Base-by-base conservation (phyloP, 345 rosid genomes). In the Corymbia maculata region DNA sequence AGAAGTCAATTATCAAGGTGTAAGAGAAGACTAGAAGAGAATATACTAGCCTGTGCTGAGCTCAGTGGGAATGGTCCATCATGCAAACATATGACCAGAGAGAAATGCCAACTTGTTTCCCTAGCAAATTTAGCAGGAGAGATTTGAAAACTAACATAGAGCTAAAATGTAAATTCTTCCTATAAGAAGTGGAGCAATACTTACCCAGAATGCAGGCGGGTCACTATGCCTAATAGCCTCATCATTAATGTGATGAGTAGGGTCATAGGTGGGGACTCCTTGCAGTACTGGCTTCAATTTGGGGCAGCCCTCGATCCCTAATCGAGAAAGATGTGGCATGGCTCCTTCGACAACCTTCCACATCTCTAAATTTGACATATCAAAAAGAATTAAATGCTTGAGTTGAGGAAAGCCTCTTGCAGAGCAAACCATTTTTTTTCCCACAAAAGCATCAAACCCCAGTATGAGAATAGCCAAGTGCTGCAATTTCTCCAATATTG, bases 1-100 rank as follows among this genome's bases (percentile, higher is more conserved):
- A 84, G 59, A 85, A 87, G 32, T 59, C 64, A 75, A 86, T 7
- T 30, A 82, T 22, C 61, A 55, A 21, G 32, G 75, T 44, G 12
- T 44, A 85, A 86, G 36, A 59, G 24, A 68, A 53, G 42, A 79
- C 17, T 12, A 49, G 42, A 44, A 86, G 57, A 47, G 89, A 7
- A 51, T 85, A 51, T 85, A 82, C 90, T 96, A 94, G 96, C 99
- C 94, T 87, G 97, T 97, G 92, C 94, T 97, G 85, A 96, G 92
- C 89, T 97, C 99, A 9, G 96, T 94, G 87, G 96, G 94, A 92
- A 91, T 90, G 90, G 95, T 90, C 97, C 98, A 97, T 52, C 97
- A 94, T 66, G 92, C 93, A 88, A 96, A 89, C 90, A 94, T 91
- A 88, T 91, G 90, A 88, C 89, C 96, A 17, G 97, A 91, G 84